These are phyloP conservation scores for Pochonia chlamydosporia DNA, from an alignment of 2,329 filamentous ascomycete species.

Conservation along the genomic window DNA sequence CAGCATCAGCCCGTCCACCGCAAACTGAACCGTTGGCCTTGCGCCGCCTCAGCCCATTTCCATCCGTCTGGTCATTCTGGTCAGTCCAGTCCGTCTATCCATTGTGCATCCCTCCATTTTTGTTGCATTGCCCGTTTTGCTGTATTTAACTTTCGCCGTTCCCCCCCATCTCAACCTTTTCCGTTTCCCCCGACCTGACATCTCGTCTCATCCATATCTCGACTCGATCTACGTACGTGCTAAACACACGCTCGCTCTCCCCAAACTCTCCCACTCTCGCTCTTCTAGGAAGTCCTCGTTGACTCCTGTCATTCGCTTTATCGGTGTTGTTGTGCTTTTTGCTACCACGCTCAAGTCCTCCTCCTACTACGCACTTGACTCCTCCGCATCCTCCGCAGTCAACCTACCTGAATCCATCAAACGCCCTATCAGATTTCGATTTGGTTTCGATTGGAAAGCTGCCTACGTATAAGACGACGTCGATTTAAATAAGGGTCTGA, in stretches of 20 bases:
- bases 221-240: slow-evolving; percentile 6
- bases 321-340: slow-evolving; percentile 43
- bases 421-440: background rate
- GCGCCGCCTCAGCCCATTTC: background rate
- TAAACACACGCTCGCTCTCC: slow-evolving; percentile 44
- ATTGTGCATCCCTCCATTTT: background rate
- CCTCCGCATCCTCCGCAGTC: background rate
- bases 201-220: slow-evolving; percentile 6
- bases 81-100: background rate
- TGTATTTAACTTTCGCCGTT: slow-evolving; percentile 12
- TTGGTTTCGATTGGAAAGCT: background rate
- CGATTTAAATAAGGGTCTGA: background rate
- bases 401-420: slow-evolving; percentile 2
- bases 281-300: slow-evolving; percentile 62
- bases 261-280: slow-evolving; percentile 30
- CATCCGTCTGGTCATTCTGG: no score
- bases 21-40: background rate
- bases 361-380: slow-evolving; percentile 8
- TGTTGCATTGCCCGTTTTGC: background rate
- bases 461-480: no score
- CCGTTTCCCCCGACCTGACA: slow-evolving; percentile 6
- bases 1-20: background rate
- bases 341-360: slow-evolving; percentile 32
- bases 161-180: slow-evolving; percentile 3
- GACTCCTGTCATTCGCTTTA: slow-evolving; percentile 72